Conservation (phyloP, 2,329 filamentous ascomycete species). For the Colletotrichum sp. region DNA sequence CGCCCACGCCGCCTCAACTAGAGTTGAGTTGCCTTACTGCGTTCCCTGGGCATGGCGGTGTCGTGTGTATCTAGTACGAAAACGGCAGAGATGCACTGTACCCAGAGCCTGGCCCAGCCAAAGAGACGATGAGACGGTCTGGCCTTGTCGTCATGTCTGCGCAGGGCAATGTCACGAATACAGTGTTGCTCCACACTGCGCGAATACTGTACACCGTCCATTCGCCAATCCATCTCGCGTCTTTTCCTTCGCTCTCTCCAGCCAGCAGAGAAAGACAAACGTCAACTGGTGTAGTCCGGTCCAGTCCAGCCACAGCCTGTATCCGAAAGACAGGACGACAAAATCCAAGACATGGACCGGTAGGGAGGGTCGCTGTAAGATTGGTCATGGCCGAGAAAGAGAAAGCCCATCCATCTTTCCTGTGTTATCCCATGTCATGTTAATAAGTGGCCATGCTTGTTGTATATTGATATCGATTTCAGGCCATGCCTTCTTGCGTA, state of each 20-base stretch:
- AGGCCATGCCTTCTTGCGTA: neutral
- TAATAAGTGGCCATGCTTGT: slow-evolving; percentile 7
- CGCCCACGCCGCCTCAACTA: neutral
- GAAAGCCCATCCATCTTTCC: neutral
- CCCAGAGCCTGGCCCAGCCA: neutral
- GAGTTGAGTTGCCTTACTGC: neutral
- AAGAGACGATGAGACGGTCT: neutral
- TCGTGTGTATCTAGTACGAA: neutral
- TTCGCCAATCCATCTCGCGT: neutral
- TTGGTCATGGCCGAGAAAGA: neutral
- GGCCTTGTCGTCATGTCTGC: slow-evolving; percentile 7
- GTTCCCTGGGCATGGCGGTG: neutral
- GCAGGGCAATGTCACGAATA: slow-evolving; percentile 20
- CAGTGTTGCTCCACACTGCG: slow-evolving; percentile 4
- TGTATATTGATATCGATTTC: slow-evolving; percentile 12
- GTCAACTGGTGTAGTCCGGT: neutral
- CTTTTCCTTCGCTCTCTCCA: neutral
- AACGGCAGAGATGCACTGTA: neutral
- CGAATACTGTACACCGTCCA: neutral
- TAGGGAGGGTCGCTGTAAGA: neutral
- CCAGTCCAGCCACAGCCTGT: neutral
- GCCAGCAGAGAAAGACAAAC: neutral
- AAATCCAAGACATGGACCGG: neutral
- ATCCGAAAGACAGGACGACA: neutral
- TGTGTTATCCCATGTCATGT: slow-evolving; percentile 1